phyloP scores from a whole-genome alignment of 805 yeast genomes.

The Pichia occidentalis region DNA sequence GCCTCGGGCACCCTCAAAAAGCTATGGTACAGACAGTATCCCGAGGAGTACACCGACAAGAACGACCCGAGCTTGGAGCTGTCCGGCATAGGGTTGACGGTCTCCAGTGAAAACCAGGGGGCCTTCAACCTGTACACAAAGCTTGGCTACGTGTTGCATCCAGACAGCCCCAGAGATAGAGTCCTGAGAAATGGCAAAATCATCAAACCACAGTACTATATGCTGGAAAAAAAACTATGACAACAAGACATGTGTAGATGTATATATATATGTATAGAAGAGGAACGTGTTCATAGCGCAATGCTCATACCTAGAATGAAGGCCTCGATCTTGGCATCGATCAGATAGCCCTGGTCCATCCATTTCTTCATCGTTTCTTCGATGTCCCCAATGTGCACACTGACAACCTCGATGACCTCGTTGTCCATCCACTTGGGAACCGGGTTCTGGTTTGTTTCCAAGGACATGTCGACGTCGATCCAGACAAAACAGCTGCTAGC shows the following conservation, averaged over 20 bases:
- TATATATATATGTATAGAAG: not conserved
- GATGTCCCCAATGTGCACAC: constrained; percentile 55
- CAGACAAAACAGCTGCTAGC: constrained; percentile 78
- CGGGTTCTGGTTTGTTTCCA: constrained; percentile 63
- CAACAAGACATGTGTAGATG: not conserved
- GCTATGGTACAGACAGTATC: constrained; percentile 7
- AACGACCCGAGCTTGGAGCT: constrained; percentile 2
- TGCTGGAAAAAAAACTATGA: constrained; percentile 10
- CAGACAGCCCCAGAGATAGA: constrained; percentile 8
- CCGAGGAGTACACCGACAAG: constrained; percentile 3
- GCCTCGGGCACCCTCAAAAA: constrained; percentile 1
- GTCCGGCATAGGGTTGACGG: constrained; percentile 12
- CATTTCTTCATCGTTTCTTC: constrained; percentile 48
- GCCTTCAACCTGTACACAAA: constrained; percentile 9
- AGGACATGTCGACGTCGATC: constrained; percentile 65
- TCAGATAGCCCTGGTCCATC: constrained; percentile 57
- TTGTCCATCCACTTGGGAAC: constrained; percentile 75
- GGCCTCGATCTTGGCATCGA: constrained; percentile 85
- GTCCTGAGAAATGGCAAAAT: constrained; percentile 7
- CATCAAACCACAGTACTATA: constrained; percentile 12
- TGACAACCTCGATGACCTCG: constrained; percentile 88
- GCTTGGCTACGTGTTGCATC: constrained; percentile 3
- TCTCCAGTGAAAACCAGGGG: constrained; percentile 10
- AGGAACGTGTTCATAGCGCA: not conserved
- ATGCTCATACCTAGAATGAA: constrained; percentile 65